Evolutionary conservation across 2,329 filamentous ascomycete species (phyloP), one percentile per base, ranked within the genome.

Genomic region (Hypoxylon sp.): DNA sequence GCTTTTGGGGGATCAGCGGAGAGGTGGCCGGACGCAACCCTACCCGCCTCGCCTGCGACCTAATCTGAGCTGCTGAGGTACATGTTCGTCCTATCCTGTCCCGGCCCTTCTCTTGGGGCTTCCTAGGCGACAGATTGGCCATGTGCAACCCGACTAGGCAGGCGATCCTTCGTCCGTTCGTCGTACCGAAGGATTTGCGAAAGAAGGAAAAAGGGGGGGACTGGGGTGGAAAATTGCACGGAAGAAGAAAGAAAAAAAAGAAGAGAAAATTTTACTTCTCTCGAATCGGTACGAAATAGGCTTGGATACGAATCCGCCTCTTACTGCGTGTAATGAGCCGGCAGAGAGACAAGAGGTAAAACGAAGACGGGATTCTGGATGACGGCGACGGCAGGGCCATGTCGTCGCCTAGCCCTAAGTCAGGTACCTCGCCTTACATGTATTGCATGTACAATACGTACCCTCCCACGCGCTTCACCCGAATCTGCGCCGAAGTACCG

Each of bases 71-170:
- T n/a, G n/a, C n/a, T n/a, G 53, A 63, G 53, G 24, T 29, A 54
- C 48, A 55, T n/a, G n/a, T n/a, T n/a, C n/a, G n/a, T 63, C 45
- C 45, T 57, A 55, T 42, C 21, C 42, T 23, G 15, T 15, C 46
- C 21, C 42, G 17, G 15, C 13, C 46, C n/a, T 37, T n/a, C 46
- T 29, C 48, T 48, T 24, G 33, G 45, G 43, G 41, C 40, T n/a
- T n/a, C 31, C 15, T 35, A 7, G 31, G 31, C n/a, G 13, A 33
- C n/a, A n/a, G 31, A 9, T 17, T 41, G 20, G 18, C 55, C 50
- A 57, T 47, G 41, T 56, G 48, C 20, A 37, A 60, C 60, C 53
- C 46, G 38, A 63, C 45, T 60, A 57, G 60, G 60, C 51, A 63
- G 52, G 56, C 45, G 21, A 35, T 43, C 29, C 29, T 33, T 2